Conservation (phyloP, 495 filamentous ascomycete species). For the Daldinia concentrica region DNA sequence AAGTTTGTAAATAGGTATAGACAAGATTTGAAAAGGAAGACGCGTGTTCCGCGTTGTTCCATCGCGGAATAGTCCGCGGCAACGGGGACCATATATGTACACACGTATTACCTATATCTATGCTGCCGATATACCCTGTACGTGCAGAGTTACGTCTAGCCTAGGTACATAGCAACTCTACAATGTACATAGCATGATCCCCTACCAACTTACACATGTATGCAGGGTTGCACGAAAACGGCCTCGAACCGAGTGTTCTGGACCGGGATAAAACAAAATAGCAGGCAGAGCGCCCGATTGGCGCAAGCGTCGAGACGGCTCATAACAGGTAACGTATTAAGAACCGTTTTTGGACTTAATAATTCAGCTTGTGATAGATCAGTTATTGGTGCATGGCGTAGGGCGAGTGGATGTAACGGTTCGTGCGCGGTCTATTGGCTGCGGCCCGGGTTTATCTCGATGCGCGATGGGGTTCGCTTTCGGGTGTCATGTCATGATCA, state of each 20-base stretch:
- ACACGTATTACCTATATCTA: background rate
- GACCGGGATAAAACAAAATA: background rate
- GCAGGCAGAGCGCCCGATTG: conserved; percentile 22
- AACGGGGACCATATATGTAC: conserved; percentile 1
- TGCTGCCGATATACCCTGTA: background rate
- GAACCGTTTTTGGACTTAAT: background rate
- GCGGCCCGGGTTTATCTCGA: background rate
- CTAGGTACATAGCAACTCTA: conserved; percentile 4
- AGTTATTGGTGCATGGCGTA: background rate
- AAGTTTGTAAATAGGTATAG: background rate
- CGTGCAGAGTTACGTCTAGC: background rate
- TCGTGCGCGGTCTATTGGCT: background rate
- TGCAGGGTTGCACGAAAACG: conserved; percentile 12
- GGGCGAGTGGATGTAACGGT: conserved; percentile 1
- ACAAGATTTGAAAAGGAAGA: background rate
- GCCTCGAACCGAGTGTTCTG: conserved; percentile 10
- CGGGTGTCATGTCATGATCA: background rate
- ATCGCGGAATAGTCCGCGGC: background rate
- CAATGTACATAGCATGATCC: background rate
- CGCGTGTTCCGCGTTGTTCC: conserved; percentile 11
- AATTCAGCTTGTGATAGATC: background rate
- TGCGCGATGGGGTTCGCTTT: background rate
- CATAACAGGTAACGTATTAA: background rate
- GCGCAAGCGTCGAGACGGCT: background rate
- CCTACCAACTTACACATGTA: background rate